These are phyloP conservation scores for Castanospermum australe DNA, from an alignment of 306 rosid genomes.

Conservation along the genomic window DNA sequence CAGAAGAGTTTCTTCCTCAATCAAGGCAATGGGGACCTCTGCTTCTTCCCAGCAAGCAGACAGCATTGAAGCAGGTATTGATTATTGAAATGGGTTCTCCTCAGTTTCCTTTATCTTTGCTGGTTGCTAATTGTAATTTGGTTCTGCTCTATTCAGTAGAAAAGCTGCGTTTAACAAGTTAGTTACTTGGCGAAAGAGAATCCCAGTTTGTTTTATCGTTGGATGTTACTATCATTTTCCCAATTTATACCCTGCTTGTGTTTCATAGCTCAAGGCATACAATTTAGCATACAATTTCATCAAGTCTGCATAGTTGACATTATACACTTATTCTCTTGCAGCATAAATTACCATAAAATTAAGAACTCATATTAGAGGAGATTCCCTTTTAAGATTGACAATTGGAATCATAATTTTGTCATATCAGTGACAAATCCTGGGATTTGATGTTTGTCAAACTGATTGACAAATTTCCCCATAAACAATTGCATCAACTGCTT, in stretches of 20 bases:
- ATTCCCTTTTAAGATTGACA: too few species aligned
- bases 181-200: neutral
- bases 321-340: too few species aligned
- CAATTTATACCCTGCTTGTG: neutral
- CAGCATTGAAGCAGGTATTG: conserved; percentile 47
- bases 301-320: too few species aligned
- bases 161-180: neutral
- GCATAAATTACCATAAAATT: too few species aligned
- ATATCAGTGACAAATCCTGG: too few species aligned
- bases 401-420: too few species aligned
- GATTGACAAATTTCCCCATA: too few species aligned
- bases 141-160: neutral
- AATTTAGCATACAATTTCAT: too few species aligned
- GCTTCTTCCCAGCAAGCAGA: conserved; percentile 68
- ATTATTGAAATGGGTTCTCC: neutral
- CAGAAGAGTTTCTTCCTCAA: conserved; percentile 44
- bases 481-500: neutral
- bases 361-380: too few species aligned
- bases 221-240: too few species aligned
- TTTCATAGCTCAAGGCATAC: neutral
- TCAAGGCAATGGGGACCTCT: conserved; percentile 75
- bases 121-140: neutral
- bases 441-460: too few species aligned
- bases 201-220: neutral
- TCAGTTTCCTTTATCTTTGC: neutral